Evolutionary conservation across 2,329 filamentous ascomycete genomes (phyloP), one percentile per base, ranked within the genome.

Genomic region (Fusarium palustre): DNA sequence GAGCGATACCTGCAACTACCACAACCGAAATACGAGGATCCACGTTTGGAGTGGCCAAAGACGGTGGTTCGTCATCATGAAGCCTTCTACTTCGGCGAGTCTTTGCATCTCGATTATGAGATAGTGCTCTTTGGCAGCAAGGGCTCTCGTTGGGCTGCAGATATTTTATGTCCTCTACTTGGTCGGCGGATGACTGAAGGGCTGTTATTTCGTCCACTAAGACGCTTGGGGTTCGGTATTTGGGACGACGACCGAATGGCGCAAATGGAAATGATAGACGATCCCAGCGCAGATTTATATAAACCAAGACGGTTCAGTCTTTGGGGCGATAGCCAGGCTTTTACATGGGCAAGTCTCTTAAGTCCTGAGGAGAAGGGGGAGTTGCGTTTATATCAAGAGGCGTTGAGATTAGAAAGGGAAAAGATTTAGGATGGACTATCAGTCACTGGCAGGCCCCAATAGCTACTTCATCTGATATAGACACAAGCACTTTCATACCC

Each of bases 331-430:
- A 41, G 69, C n/a, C 66, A 69, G 3, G 52, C 56, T 4, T 69
- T 69, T n/a, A 69, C 66, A 9, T 69, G 66, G 66, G 69, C 36
- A 12, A 69, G 66, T 36, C 43, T 69, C 13, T 38, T 69, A 33
- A 42, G 56, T 11, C 15, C 18, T 0, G 22, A 38, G 3, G 61
- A 69, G 22, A 55, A 48, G 54, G 52, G 46, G 2, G 56, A 69
- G 13, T 36, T 69, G 6, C 45, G 28, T 3, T 4, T 18, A 4
- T 39, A 59, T 25, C 66, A 66, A 49, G 38, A 57, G 28, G 41
- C 13, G 7, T 33, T 48, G 18, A 36, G 41, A 9, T 10, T 41
- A 9, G 22, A 28, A 1, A 30, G 45, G 18, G 38, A 50, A 13
- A 7, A 10, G 28, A 28, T 10, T 10, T 28, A 28, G 9, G 28